phyloP scores from a whole-genome alignment of 805 yeast species.

The Yarrowia divulgata region DNA sequence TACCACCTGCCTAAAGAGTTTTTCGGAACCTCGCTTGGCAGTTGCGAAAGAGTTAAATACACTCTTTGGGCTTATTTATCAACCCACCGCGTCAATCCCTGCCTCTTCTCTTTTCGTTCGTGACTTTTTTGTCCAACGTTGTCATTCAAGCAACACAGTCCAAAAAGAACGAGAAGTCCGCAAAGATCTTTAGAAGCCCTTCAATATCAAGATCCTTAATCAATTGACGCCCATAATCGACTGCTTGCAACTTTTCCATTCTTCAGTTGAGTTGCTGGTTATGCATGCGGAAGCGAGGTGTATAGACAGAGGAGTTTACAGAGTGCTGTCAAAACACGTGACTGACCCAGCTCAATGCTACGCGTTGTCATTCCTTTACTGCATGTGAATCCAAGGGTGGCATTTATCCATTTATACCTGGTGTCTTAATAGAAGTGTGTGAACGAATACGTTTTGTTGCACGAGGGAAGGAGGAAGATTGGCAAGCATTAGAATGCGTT shows the following conservation, averaged over 20 bases:
- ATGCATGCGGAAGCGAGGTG: neutral
- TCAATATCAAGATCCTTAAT: too few species aligned
- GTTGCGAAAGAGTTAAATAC: too few species aligned
- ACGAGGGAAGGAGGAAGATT: neutral
- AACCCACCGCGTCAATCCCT: too few species aligned
- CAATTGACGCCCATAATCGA: too few species aligned
- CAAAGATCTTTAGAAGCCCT: neutral
- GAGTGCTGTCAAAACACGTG: neutral
- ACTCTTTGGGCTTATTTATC: too few species aligned
- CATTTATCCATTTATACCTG: neutral
- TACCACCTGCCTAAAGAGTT: too few species aligned
- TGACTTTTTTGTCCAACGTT: too few species aligned
- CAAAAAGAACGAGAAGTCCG: neutral
- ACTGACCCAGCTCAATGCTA: neutral
- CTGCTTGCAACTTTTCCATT: neutral
- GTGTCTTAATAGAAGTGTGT: neutral
- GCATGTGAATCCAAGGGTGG: neutral
- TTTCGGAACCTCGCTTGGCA: too few species aligned
- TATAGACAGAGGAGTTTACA: neutral
- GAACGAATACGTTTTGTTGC: neutral
- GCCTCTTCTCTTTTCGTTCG: too few species aligned
- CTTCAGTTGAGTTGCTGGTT: neutral
- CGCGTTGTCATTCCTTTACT: neutral
- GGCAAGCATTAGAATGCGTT: neutral
- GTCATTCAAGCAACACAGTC: neutral